A percentile compares a stretch with the other conserved stretches of the same genome.
Evolutionary conservation across 306 rosid genomes (phyloP).

Genomic region (Aeschynomene evenia): DNA sequence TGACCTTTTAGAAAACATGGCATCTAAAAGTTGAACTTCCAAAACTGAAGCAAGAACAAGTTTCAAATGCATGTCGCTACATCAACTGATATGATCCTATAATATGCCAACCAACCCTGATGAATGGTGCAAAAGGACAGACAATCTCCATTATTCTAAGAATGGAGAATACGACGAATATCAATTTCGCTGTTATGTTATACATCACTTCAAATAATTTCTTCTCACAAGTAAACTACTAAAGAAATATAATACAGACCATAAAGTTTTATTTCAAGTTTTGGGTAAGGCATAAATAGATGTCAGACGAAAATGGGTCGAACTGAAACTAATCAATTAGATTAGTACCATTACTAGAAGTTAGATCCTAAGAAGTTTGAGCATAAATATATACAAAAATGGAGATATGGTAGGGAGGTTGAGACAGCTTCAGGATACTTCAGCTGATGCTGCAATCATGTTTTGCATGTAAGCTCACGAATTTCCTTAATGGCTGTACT

Average conservation of each 20-base stretch:
- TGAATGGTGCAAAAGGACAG: too few species aligned
- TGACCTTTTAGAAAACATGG: not conserved
- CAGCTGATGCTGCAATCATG: conserved; percentile 52
- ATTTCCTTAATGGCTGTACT: conserved; percentile 77
- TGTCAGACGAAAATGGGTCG: conserved; percentile 11
- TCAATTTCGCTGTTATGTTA: too few species aligned
- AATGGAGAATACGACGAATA: not conserved
- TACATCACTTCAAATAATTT: too few species aligned
- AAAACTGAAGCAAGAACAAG: too few species aligned
- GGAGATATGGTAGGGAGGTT: conserved; percentile 21
- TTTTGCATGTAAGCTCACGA: conserved; percentile 72
- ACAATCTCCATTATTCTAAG: too few species aligned
- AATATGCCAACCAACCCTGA: too few species aligned
- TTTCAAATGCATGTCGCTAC: too few species aligned
- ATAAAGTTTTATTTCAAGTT: conserved; percentile 26
- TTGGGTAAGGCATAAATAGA: conserved; percentile 19
- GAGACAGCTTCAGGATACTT: not conserved
- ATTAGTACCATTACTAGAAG: conserved; percentile 27
- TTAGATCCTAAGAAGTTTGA: conserved; percentile 26
- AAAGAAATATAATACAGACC: conserved; percentile 29
- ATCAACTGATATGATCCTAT: too few species aligned
- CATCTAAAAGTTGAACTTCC: not conserved
- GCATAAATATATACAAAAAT: conserved; percentile 34
- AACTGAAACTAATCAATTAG: conserved; percentile 29
- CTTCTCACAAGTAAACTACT: not conserved